Conservation (phyloP, 108 stramenopile species). For the Fragilaria radians region DNA sequence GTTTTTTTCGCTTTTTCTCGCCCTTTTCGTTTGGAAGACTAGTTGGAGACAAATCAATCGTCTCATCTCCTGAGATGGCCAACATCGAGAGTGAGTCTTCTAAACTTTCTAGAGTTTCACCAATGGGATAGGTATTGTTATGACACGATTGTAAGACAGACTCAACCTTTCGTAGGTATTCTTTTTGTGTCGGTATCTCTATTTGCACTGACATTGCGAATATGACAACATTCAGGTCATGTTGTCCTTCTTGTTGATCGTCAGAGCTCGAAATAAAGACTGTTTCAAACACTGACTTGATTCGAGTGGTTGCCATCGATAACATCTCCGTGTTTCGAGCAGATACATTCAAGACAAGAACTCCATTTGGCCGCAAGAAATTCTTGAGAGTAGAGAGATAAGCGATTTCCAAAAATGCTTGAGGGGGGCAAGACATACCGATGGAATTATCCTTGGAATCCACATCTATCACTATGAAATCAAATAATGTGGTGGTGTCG, state of each 20-base stretch:
- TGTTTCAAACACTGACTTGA: constrained; percentile 5
- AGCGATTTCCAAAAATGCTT: constrained; percentile 7
- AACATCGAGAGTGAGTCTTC: too few species aligned
- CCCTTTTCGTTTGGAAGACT: too few species aligned
- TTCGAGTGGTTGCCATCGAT: background rate
- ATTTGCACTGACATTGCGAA: constrained; percentile 6
- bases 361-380: constrained; percentile 1
- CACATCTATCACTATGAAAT: constrained; percentile 17
- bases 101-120: too few species aligned
- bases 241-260: constrained; percentile 5
- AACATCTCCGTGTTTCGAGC: constrained; percentile 15
- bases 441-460: constrained; percentile 19
- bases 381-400: constrained; percentile 2
- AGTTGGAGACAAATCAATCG: too few species aligned
- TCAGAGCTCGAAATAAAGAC: constrained; percentile 8
- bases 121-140: too few species aligned
- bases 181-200: background rate
- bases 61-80: too few species aligned
- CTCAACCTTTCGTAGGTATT: too few species aligned
- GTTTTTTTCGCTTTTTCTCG: too few species aligned
- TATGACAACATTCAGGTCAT: constrained; percentile 13
- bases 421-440: constrained; percentile 22
- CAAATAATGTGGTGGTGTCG: background rate
- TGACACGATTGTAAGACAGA: too few species aligned
- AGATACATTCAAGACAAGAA: constrained; percentile 14